phyloP scores from a whole-genome alignment of 2,329 filamentous ascomycete genomes.

The Ophiostoma himal-ulmi region DNA sequence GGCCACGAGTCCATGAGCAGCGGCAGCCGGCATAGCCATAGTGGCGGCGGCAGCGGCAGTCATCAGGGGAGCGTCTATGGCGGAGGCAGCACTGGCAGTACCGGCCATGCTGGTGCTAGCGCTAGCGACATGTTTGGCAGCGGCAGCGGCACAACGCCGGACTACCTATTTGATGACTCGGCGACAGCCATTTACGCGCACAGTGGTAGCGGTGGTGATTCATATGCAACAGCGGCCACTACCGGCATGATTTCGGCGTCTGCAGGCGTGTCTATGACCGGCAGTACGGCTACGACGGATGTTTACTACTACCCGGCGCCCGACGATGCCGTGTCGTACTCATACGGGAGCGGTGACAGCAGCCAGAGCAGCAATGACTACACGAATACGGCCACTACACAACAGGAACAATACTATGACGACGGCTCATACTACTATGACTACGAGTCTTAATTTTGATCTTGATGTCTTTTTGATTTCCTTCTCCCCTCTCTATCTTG shows the following conservation, averaged over 20 bases:
- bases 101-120: not conserved
- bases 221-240: not conserved
- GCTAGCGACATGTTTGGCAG: not conserved
- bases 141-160: not conserved
- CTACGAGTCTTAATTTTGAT: conserved; percentile 16
- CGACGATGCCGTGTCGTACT: conserved; percentile 14
- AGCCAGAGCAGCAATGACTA: conserved; percentile 24
- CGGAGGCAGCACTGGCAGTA: conserved; percentile 9
- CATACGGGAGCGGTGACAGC: conserved; percentile 17
- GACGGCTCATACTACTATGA: conserved; percentile 24
- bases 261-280: not conserved
- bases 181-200: conserved; percentile 13
- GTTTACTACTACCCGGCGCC: conserved; percentile 17
- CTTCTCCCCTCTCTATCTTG: not conserved
- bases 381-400: conserved; percentile 2
- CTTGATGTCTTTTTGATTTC: not conserved
- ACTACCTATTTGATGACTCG: conserved; percentile 19
- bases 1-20: conserved; percentile 47
- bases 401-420: conserved; percentile 21
- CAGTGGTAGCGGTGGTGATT: not conserved
- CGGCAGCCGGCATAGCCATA: conserved; percentile 26
- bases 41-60: conserved; percentile 11
- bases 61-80: not conserved
- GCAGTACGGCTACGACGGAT: not conserved
- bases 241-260: conserved; percentile 4